Evolutionary conservation across 2,329 filamentous ascomycete genomes (phyloP).

Genomic region (Golovinomyces cichoracearum): DNA sequence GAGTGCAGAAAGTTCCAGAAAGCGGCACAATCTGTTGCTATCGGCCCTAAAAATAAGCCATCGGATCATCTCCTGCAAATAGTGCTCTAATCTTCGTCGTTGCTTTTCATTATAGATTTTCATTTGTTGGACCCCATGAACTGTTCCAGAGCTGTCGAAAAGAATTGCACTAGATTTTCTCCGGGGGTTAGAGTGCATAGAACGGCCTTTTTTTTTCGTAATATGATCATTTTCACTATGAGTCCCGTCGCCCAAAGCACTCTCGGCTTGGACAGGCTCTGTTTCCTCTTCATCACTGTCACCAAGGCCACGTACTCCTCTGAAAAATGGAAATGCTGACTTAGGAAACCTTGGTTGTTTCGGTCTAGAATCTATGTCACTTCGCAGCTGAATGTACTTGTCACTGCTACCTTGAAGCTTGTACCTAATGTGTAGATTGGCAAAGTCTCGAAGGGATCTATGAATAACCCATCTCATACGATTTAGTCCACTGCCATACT

Average conservation of each 20-base stretch:
- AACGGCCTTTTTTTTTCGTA: conserved; percentile 27
- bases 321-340: conserved; percentile 69
- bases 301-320: conserved; percentile 52
- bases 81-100: conserved; percentile 62
- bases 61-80: conserved; percentile 77
- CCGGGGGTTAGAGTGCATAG: conserved; percentile 14
- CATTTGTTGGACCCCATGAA: conserved; percentile 5
- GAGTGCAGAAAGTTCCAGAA: conserved; percentile 78
- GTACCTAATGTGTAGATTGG: conserved; percentile 82
- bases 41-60: conserved; percentile 94
- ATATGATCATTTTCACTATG: conserved; percentile 40
- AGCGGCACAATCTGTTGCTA: conserved; percentile 86
- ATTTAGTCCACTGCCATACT: conserved; percentile 86
- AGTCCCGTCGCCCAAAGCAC: conserved; percentile 34
- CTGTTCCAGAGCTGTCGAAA: conserved; percentile 20
- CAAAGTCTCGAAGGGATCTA: conserved; percentile 66
- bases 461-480: conserved; percentile 92
- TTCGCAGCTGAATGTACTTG: conserved; percentile 46
- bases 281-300: conserved; percentile 44
- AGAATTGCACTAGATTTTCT: conserved; percentile 27
- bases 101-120: conserved; percentile 50
- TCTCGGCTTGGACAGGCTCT: conserved; percentile 15
- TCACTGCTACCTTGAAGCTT: conserved; percentile 66
- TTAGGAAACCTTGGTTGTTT: conserved; percentile 78
- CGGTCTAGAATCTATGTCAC: conserved; percentile 38